Conservation (phyloP, 495 filamentous ascomycete species). For the Penicillium macrosclerotiorum region DNA sequence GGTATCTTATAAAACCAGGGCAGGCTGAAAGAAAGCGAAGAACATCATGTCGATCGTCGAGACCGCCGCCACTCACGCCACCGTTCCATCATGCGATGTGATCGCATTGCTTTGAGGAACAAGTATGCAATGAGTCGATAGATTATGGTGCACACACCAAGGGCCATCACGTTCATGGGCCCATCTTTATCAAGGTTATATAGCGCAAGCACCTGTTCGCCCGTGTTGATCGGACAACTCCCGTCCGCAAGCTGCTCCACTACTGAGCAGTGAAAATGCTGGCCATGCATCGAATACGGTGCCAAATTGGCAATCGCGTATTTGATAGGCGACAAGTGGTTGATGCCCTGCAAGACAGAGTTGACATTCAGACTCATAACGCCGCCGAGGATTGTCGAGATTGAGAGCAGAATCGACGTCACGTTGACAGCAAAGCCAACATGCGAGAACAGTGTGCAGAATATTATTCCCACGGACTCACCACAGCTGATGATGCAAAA, state of each 20-base stretch:
- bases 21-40: not conserved
- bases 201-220: conserved; percentile 59
- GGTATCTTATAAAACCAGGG: not conserved
- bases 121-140: conserved; percentile 65
- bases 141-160: conserved; percentile 57
- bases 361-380: conserved; percentile 67
- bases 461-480: conserved; percentile 75
- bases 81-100: conserved; percentile 21
- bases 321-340: conserved; percentile 68
- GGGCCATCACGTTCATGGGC: conserved; percentile 54
- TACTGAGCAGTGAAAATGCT: conserved; percentile 58
- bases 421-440: conserved; percentile 73
- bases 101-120: conserved; percentile 50
- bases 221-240: conserved; percentile 57
- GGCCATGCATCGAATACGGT: conserved; percentile 53
- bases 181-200: conserved; percentile 61
- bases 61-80: conserved; percentile 27
- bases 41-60: not conserved
- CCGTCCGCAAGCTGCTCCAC: conserved; percentile 54
- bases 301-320: conserved; percentile 63
- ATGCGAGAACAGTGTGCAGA: conserved; percentile 72
- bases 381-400: conserved; percentile 66
- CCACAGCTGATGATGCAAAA: conserved; percentile 72
- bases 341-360: conserved; percentile 60
- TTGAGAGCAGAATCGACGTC: conserved; percentile 59